Base-by-base conservation (phyloP, 306 rosid species). In the Vigna angularis region DNA sequence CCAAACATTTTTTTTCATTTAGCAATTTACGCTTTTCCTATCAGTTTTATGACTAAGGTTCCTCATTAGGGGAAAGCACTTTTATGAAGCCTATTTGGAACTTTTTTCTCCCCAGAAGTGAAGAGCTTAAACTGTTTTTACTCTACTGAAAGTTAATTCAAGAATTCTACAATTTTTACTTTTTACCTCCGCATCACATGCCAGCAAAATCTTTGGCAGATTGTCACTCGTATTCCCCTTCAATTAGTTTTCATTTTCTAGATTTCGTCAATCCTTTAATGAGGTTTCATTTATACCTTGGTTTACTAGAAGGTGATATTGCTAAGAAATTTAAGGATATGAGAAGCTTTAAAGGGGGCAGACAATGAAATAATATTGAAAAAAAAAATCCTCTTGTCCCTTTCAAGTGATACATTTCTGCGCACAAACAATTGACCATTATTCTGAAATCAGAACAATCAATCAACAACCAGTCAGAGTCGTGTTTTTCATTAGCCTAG, bases 1-100 rank as follows among this genome's bases (percentile, higher is more conserved):
- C 30, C n/a, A 7, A 32, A 15, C 78, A 78, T 65, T 50, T 65
- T 74, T 20, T 75, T 76, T 75, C 16, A 51, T 56, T 10, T 68
- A n/a, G 15, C 17, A 48, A 18, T 11, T 7, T 48, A 9, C 68
- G 38, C 56, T 17, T 58, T 22, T 55, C 67, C 44, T 57, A n/a
- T 51, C 50, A 20, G 78, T 17, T 56, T 59, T 76, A 50, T 69
- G 62, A 70, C 49, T 12, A 64, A 15, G 67, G 38, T 24, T 67
- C 44, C 42, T 66, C 34, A n/a, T 73, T 30, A 3, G 50, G 5
- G 50, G 50, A 14, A 2, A 45, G 16, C 15, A 45, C 50, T 12
- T 45, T 3, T 45, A 45, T 44, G 50, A 45, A 45, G 50, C 50
- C 50, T 45, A 3, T 45, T 45, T 45, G 16, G 50, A 10, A 30